Percentiles rank a stretch among this genome's conserved stretches.
phyloP scores from a whole-genome alignment of 768 basidiomycete species.

The Cubamyces lactineus region DNA sequence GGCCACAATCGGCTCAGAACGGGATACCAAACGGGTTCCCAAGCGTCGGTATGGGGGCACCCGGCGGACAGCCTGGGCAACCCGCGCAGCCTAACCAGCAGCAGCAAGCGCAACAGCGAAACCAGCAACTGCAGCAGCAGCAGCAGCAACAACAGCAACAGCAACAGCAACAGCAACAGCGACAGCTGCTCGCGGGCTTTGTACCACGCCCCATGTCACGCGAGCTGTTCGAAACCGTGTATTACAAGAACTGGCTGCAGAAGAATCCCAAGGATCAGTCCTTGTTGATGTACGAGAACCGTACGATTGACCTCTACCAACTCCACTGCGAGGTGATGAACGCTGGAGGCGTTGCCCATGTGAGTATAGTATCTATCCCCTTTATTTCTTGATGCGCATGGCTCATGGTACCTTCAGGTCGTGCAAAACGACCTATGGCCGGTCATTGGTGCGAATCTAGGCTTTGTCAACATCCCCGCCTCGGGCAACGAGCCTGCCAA shows the following conservation, averaged over 20 bases:
- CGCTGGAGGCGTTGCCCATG: constrained; percentile 55
- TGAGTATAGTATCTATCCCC: constrained; percentile 33
- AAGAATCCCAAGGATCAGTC: constrained; percentile 44
- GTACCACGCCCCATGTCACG: constrained; percentile 50
- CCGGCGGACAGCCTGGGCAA: constrained; percentile 6
- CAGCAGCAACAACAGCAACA: constrained; percentile 34
- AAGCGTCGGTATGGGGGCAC: background rate
- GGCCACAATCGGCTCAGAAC: constrained; percentile 10
- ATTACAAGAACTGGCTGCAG: constrained; percentile 47
- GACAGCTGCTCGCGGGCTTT: constrained; percentile 29
- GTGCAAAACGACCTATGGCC: constrained; percentile 56
- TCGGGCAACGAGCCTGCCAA: constrained; percentile 62
- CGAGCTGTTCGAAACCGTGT: constrained; percentile 50
- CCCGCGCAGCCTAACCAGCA: background rate
- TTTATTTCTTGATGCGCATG: background rate
- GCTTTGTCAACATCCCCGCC: constrained; percentile 66
- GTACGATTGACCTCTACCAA: constrained; percentile 59
- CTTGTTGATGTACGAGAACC: constrained; percentile 53
- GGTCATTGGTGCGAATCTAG: constrained; percentile 68
- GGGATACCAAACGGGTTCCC: constrained; percentile 11
- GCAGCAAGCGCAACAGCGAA: constrained; percentile 36
- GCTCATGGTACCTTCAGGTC: constrained; percentile 7
- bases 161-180: constrained; percentile 35
- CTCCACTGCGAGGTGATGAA: constrained; percentile 63
- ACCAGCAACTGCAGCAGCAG: constrained; percentile 39